Evolutionary conservation across 768 basidiomycete genomes (phyloP), one percentile per base, ranked within the genome.

Genomic region (Leucosporidium yakuticum): DNA sequence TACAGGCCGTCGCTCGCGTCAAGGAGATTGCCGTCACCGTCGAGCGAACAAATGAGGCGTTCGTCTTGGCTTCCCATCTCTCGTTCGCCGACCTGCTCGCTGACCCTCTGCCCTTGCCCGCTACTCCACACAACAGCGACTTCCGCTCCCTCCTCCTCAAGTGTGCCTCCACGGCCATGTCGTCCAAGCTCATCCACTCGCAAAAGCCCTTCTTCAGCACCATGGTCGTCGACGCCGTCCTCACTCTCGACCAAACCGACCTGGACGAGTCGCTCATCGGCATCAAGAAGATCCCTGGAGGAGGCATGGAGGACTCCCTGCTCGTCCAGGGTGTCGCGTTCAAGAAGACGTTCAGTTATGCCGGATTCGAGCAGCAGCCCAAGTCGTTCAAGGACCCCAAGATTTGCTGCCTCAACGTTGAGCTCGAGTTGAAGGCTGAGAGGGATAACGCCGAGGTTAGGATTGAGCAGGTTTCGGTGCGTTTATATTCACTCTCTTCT

Each of bases 311-410:
- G 74, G 96, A 98, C 78, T 95, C 93, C 4, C 83, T 88, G 20
- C 83, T 98, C 54, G 83, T 99, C 77, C 81, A 82, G 65, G 95
- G 96, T 49, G 96, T 99, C 58, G 87, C 96, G 0, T 99, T 98
- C 87, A 97, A 97, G 80, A 99, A 99, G 82, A 99, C 96, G 0
- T 99, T 99, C 80, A 94, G 93, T 3, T 99, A 99, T 74, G 96
- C 96, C 27, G 96, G 96, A 57, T 96, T 96, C 25, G 96, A 99
- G 78, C 96, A 99, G 79, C 95, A 98, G 78, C 96, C 95, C 53
- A 98, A 98, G 81, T 83, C 85, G 44, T 96, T 98, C 83, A 81
- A 81, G 70, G 77, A 95, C 76, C 92, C 95, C 55, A 87, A 93
- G 75, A 87, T 99, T 65, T 83, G 97, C 23, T 93, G 92, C 77